These are phyloP conservation scores for Geotrichum reessii DNA, from an alignment of 1,139 yeast genomes.

Conservation along the genomic window DNA sequence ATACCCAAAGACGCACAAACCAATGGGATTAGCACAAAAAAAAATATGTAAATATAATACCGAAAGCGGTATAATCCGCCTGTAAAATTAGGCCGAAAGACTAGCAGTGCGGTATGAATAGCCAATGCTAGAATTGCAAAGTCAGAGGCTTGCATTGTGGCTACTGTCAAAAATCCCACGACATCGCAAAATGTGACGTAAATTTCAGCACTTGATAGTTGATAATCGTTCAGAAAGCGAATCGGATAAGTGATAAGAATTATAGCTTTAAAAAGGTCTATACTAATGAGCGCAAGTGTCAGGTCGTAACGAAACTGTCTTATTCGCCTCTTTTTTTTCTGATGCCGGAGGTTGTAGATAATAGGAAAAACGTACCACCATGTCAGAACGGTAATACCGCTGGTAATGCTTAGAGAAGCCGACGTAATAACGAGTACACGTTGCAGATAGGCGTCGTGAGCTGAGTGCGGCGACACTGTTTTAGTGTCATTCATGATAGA, in stretches of 20 bases:
- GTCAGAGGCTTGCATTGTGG: slow-evolving; percentile 46
- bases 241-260: slow-evolving; percentile 63
- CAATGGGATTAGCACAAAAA: slow-evolving; percentile 55
- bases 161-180: slow-evolving; percentile 73
- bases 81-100: slow-evolving; percentile 39
- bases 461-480: background rate
- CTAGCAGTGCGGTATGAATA: slow-evolving; percentile 64
- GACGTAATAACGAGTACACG: slow-evolving; percentile 15
- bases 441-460: slow-evolving; percentile 14
- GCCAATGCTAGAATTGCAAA: slow-evolving; percentile 75
- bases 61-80: slow-evolving; percentile 55
- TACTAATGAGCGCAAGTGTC: slow-evolving; percentile 57
- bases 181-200: slow-evolving; percentile 49
- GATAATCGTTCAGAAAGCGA: slow-evolving; percentile 43
- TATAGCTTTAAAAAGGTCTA: slow-evolving; percentile 66
- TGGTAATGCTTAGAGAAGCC: slow-evolving; percentile 14
- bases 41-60: slow-evolving; percentile 45
- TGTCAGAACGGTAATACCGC: slow-evolving; percentile 14
- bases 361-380: slow-evolving; percentile 19
- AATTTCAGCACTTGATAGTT: background rate
- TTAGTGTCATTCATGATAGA: background rate
- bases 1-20: slow-evolving; percentile 69
- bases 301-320: slow-evolving; percentile 64
- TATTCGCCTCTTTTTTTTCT: slow-evolving; percentile 6
- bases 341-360: background rate